Percentiles rank a stretch among this genome's conserved stretches.
Evolutionary conservation across 257 asterid species (phyloP).

Genomic region (Primulina huaijiensis): DNA sequence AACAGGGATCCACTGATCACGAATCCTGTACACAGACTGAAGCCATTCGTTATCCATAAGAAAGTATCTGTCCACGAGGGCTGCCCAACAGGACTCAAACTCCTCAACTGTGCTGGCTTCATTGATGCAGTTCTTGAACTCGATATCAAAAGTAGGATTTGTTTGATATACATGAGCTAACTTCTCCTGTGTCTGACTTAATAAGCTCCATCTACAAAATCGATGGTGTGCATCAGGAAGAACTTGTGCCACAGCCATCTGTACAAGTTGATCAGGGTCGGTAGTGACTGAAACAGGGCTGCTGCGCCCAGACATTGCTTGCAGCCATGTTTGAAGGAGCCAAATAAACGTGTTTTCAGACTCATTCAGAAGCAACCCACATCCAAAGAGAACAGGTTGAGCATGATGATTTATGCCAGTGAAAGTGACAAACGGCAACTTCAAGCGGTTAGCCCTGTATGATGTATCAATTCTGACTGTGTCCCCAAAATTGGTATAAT

Average conservation of each 20-base stretch:
- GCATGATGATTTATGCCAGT: slow-evolving; percentile 86
- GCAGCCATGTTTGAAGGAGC: slow-evolving; percentile 77
- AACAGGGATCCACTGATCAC: slow-evolving; percentile 81
- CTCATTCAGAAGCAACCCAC: slow-evolving; percentile 66
- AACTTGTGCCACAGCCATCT: slow-evolving; percentile 60
- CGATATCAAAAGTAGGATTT: slow-evolving; percentile 54
- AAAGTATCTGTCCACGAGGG: slow-evolving; percentile 43
- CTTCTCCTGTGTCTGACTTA: slow-evolving; percentile 67
- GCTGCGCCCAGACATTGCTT: slow-evolving; percentile 52
- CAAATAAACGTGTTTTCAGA: slow-evolving; percentile 55
- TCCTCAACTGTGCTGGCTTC: slow-evolving; percentile 62
- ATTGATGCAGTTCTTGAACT: slow-evolving; percentile 60
- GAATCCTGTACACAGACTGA: slow-evolving; percentile 52
- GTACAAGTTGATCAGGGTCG: slow-evolving; percentile 51
- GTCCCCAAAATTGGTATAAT: slow-evolving; percentile 68
- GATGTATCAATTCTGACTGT: slow-evolving; percentile 64
- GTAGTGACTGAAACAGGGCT: slow-evolving; percentile 67
- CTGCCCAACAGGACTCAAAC: slow-evolving; percentile 72
- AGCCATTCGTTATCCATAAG: slow-evolving; percentile 73
- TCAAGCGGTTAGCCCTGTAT: slow-evolving; percentile 38
- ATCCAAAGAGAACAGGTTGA: slow-evolving; percentile 76
- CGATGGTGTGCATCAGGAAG: slow-evolving; percentile 61
- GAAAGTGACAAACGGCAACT: slow-evolving; percentile 61
- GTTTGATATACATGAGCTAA: slow-evolving; percentile 43
- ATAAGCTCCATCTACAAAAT: slow-evolving; percentile 64